Evolutionary conservation across 2,329 filamentous ascomycete genomes (phyloP).

Genomic region (Orbilia blumenaviensis): DNA sequence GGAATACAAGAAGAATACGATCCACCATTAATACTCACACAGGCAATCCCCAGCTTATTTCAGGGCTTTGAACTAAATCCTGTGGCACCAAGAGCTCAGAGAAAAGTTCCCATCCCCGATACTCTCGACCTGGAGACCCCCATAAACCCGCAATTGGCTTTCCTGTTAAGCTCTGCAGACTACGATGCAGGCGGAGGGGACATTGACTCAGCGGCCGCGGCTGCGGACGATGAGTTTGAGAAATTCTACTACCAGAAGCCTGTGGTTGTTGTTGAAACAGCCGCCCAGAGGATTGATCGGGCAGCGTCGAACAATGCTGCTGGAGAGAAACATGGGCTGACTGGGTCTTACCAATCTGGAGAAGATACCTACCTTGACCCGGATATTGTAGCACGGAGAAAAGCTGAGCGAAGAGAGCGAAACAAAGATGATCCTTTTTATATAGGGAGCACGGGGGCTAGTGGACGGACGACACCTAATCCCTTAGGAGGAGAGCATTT

Average conservation of each 20-base stretch:
- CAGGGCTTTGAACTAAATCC: conserved; percentile 88
- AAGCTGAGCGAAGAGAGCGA: conserved; percentile 79
- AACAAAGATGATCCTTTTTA: conserved; percentile 97
- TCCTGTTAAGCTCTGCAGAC: conserved; percentile 70
- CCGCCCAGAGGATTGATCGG: conserved; percentile 55
- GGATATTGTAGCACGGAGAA: conserved; percentile 77
- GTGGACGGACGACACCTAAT: conserved; percentile 61
- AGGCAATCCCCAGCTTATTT: conserved; percentile 89
- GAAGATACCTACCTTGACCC: conserved; percentile 75
- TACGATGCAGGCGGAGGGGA: conserved; percentile 61
- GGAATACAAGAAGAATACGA: conserved; percentile 62
- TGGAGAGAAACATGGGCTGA: conserved; percentile 23
- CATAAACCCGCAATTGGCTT: conserved; percentile 78
- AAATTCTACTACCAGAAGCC: conserved; percentile 69
- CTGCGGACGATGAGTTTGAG: conserved; percentile 73
- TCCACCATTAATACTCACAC: conserved; percentile 83
- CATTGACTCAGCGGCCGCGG: conserved; percentile 60
- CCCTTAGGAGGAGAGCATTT: conserved; percentile 67
- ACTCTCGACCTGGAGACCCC: conserved; percentile 80
- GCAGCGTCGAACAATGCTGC: conserved; percentile 46
- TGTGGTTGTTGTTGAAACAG: conserved; percentile 35
- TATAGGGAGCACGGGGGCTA: conserved; percentile 65
- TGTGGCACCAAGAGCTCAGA: conserved; percentile 81
- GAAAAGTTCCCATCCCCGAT: conserved; percentile 81
- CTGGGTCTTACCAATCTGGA: conserved; percentile 69